Evolutionary conservation across 2,329 filamentous ascomycete genomes (phyloP).

Genomic region (Ophiostoma quercus): DNA sequence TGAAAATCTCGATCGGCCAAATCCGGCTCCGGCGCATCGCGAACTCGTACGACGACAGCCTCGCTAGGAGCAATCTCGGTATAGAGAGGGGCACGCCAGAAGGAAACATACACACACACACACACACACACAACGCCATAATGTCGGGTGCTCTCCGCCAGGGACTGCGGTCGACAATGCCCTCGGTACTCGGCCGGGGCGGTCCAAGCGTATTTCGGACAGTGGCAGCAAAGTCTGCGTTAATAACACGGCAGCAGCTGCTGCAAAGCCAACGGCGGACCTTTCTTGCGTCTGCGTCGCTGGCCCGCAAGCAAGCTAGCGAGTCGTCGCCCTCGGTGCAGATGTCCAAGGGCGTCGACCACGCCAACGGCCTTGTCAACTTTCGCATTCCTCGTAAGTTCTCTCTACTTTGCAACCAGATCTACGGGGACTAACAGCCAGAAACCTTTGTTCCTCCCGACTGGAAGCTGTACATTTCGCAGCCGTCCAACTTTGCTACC

Average conservation of each 20-base stretch:
- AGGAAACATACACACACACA: background rate
- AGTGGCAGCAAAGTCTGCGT: background rate
- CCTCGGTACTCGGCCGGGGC: background rate
- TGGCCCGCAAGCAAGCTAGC: background rate
- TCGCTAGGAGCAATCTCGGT: background rate
- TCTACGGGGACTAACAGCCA: constrained; percentile 28
- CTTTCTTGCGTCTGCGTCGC: background rate
- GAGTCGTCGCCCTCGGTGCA: constrained; percentile 23
- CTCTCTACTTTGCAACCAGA: background rate
- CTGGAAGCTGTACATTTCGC: constrained; percentile 34
- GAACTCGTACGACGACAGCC: constrained; percentile 10
- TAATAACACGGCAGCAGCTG: constrained; percentile 8
- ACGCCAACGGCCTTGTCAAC: constrained; percentile 16
- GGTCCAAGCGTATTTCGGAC: background rate
- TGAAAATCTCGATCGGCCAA: background rate
- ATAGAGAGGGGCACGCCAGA: background rate
- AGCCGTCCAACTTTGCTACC: constrained; percentile 31
- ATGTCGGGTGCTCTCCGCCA: constrained; percentile 23
- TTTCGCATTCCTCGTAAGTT: constrained; percentile 27
- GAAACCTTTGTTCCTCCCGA: constrained; percentile 47
- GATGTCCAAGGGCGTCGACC: constrained; percentile 18
- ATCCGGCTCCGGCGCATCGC: background rate
- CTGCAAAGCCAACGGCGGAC: constrained; percentile 5
- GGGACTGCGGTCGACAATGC: constrained; percentile 17
- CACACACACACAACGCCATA: background rate